These are phyloP conservation scores for Amanita pallidorosea DNA, from an alignment of 768 basidiomycete species.

Conservation along the genomic window DNA sequence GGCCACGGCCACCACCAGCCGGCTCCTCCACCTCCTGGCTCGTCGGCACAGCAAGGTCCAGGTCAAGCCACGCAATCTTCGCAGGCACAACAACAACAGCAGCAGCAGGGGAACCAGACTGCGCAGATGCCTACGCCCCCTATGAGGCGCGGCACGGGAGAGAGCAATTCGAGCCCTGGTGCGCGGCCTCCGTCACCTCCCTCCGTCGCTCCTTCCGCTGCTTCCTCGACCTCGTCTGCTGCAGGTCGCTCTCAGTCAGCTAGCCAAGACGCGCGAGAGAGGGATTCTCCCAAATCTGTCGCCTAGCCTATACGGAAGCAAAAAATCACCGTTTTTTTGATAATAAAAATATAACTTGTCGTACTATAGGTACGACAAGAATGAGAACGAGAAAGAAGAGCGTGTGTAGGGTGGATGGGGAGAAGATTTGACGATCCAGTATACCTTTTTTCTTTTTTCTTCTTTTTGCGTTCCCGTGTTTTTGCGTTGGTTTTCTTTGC, in stretches of 20 bases:
- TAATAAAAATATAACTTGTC: too few relatives aligned
- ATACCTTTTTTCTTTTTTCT: too few relatives aligned
- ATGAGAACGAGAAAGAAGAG: too few relatives aligned
- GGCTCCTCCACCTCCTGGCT: neutral
- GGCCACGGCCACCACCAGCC: neutral
- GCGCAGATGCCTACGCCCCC: neutral
- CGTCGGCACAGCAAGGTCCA: neutral
- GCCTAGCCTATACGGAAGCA: neutral
- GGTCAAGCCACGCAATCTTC: neutral
- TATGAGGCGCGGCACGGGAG: neutral
- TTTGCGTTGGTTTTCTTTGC: too few relatives aligned
- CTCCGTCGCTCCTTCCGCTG: neutral
- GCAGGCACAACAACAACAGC: neutral
- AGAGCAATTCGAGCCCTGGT: neutral
- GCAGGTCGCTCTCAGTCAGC: neutral
- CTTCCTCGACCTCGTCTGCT: too few relatives aligned
- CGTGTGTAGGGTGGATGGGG: too few relatives aligned
- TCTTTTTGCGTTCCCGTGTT: too few relatives aligned
- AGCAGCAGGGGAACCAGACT: neutral
- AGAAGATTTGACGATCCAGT: too few relatives aligned
- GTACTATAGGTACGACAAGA: too few relatives aligned
- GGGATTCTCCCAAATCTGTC: constrained; percentile 3
- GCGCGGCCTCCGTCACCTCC: neutral
- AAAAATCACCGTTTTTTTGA: too few relatives aligned
- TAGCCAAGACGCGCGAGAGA: neutral